A percentile compares a stretch with the other conserved stretches of the same genome.
Evolutionary conservation across 169 alveolate genomes (phyloP).

Genomic region (Plasmodium knowlesi): DNA sequence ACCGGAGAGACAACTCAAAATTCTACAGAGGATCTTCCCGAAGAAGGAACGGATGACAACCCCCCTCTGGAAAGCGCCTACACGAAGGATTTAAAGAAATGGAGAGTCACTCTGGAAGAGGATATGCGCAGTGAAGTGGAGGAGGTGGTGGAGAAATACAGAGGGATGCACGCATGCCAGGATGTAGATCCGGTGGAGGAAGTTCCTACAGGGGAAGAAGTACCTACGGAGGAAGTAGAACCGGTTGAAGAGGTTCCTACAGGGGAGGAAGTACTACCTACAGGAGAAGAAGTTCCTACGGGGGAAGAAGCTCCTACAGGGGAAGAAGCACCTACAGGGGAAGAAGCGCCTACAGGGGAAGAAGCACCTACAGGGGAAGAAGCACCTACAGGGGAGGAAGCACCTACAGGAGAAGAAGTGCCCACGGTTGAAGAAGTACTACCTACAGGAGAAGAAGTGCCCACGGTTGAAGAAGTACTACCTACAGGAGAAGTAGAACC

Average conservation of each 20-base stretch:
- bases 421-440: not conserved
- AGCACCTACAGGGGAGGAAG: no score
- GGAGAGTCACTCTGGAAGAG: conserved; percentile 7
- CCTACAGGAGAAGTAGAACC: not conserved
- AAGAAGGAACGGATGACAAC: not conserved
- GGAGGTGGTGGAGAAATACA: not conserved
- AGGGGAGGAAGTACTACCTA: not conserved
- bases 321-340: no score
- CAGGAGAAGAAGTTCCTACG: not conserved
- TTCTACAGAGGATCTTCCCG: not conserved
- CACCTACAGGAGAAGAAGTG: no score
- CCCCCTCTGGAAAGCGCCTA: not conserved
- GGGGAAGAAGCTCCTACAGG: not conserved
- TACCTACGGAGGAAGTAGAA: not conserved
- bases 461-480: not conserved
- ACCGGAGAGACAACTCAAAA: no score
- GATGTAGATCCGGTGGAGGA: not conserved
- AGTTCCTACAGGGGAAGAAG: not conserved
- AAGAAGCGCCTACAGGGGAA: no score
- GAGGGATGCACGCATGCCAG: not conserved
- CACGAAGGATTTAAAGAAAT: not conserved
- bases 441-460: no score
- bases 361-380: no score
- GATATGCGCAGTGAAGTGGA: not conserved
- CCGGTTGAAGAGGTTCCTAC: not conserved